Base-by-base conservation (phyloP, 148 eudicot genomes). In the Beta vulgaris region DNA sequence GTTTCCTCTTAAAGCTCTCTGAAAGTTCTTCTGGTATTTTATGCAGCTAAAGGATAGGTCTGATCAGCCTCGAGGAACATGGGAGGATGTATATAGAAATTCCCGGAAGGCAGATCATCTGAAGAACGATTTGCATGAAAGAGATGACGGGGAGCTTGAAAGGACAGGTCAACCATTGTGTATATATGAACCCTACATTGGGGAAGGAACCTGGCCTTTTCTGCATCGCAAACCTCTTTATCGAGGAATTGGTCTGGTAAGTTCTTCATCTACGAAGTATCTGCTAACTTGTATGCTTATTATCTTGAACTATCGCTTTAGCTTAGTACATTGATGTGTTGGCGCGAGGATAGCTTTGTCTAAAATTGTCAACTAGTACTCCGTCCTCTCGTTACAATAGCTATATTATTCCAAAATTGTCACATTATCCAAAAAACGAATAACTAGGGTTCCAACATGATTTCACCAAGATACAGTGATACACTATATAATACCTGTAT, bases 121-220 rank as follows among this genome's bases (percentile, higher is more conserved):
- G 34, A 92, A 77, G 80, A 88, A 84, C 44, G 86, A 85, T 64
- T 83, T 95, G 85, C 96, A 84, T 75, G 98, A 92, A 83, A 92
- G 93, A 84, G 96, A 90, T 62, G 96, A 95, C 28, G 93, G 96
- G 42, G 98, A 95, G 83, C 93, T 95, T 78, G 98, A 92, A 82
- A 92, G 98, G 73, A 95, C 97, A 16, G 97, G 92, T 53, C 98
- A 95, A 84, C 96, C 97, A 67, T 78, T 95, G 75, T 85, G 90
- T 80, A 89, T 95, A 39, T 95, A 95, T 80, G 98, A 95, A 73
- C 97, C 98, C 54, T 92, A 81, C 80, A 76, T 79, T 82, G 98
- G 98, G 51, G 89, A 88, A 78, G 98, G 97, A 77, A 78, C 91
- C 37, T 95, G 98, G 98, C 92, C 96, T 34, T 95, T 95, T 83